Conservation (phyloP, 176 grass and related monocot species). For the Microstegium vimineum region DNA sequence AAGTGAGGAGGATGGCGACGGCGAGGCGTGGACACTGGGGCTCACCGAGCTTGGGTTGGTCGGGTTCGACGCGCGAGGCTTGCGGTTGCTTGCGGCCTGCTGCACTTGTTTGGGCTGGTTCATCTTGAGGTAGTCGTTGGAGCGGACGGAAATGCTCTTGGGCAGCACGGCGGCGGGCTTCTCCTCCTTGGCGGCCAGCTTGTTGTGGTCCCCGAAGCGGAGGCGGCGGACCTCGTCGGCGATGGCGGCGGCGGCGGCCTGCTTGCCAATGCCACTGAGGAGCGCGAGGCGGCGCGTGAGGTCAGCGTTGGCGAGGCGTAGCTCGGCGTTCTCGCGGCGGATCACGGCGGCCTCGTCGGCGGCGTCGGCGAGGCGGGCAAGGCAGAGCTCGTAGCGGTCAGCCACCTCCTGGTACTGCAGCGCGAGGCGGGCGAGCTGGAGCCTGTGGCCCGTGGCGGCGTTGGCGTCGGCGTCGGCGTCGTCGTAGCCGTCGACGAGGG, state of each 20-base stretch:
- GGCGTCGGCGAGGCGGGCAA: constrained; percentile 74
- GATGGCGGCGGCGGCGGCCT: constrained; percentile 32
- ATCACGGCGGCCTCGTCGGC: constrained; percentile 58
- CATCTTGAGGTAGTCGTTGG: constrained; percentile 76
- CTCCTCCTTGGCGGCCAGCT: constrained; percentile 30
- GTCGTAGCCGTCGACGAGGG: constrained; percentile 45
- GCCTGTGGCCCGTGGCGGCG: constrained; percentile 47
- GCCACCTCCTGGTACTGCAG: constrained; percentile 85
- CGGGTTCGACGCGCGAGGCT: constrained; percentile 27
- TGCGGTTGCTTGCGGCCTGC: constrained; percentile 17
- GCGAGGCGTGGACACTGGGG: background rate
- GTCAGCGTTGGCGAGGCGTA: constrained; percentile 70
- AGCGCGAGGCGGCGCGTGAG: constrained; percentile 52
- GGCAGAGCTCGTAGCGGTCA: constrained; percentile 82
- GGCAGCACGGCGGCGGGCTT: constrained; percentile 47
- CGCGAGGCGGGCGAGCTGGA: constrained; percentile 72
- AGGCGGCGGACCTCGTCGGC: constrained; percentile 59
- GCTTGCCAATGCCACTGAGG: constrained; percentile 35
- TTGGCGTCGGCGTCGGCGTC: background rate
- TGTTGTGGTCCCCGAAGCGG: constrained; percentile 28
- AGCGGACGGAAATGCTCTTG: constrained; percentile 88
- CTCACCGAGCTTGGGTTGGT: constrained; percentile 47
- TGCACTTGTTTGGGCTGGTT: constrained; percentile 25
- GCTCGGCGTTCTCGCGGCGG: constrained; percentile 63
- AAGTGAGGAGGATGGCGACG: background rate